Evolutionary conservation across 202 grass and related monocot species (phyloP).

Genomic region (Saccharum hybrid): DNA sequence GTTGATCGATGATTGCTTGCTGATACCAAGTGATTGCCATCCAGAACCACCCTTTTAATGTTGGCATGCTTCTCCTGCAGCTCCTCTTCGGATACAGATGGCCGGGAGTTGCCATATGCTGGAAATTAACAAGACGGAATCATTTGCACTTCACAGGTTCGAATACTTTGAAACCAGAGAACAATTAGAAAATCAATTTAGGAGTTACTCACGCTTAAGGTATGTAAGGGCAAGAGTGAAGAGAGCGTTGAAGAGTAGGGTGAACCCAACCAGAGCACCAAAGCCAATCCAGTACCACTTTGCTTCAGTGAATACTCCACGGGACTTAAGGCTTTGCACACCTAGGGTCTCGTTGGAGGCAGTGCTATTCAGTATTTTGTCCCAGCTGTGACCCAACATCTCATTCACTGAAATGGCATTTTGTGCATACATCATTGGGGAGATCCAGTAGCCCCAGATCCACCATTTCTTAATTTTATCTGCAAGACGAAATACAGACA

Average conservation of each 20-base stretch:
- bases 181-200: background rate
- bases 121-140: slow-evolving; percentile 37
- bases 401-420: no score
- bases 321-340: slow-evolving; percentile 49
- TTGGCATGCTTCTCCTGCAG: no score
- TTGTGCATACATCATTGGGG: slow-evolving; percentile 70
- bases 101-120: slow-evolving; percentile 75
- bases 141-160: background rate
- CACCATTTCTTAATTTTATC: slow-evolving; percentile 19
- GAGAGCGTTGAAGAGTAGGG: no score
- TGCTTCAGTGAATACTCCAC: slow-evolving; percentile 19
- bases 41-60: no score
- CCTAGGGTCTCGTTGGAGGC: slow-evolving; percentile 56
- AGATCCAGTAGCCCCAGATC: slow-evolving; percentile 47
- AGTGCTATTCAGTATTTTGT: slow-evolving; percentile 27
- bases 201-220: no score
- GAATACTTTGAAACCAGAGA: slow-evolving; percentile 6
- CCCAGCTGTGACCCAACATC: no score
- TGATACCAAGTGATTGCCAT: no score
- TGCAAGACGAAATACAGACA: background rate
- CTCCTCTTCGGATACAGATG: slow-evolving; percentile 51
- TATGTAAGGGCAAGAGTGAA: no score
- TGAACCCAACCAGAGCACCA: no score
- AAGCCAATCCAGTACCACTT: no score
- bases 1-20: no score